phyloP scores from a whole-genome alignment of 2,329 filamentous ascomycete genomes.

The Apiospora kogelbergensis region DNA sequence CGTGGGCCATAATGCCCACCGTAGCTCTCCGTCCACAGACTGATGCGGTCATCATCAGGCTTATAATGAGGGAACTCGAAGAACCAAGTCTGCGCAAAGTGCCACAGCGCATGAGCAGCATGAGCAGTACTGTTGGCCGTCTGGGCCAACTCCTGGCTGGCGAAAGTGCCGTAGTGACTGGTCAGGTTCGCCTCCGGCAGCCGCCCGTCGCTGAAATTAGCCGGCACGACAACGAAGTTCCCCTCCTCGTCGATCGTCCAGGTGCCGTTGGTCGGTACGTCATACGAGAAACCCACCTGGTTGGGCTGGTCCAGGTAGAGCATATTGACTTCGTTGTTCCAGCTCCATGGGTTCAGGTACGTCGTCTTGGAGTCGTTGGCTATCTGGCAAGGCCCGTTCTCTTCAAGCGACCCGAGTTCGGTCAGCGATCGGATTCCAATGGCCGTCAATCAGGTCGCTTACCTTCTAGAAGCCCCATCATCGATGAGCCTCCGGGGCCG shows the following conservation, averaged over 20 bases:
- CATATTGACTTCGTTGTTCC: constrained; percentile 58
- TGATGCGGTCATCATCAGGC: constrained; percentile 58
- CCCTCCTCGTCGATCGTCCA: constrained; percentile 39
- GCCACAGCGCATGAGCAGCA: constrained; percentile 57
- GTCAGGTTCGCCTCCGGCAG: constrained; percentile 38
- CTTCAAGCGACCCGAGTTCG: constrained; percentile 37
- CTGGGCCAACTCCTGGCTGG: constrained; percentile 43
- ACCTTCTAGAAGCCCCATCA: constrained; percentile 36
- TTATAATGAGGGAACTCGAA: constrained; percentile 54
- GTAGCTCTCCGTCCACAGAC: constrained; percentile 34
- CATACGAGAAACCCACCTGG: constrained; percentile 63
- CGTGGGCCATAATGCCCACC: constrained; percentile 34
- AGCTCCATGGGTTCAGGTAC: constrained; percentile 55
- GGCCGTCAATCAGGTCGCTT: neutral
- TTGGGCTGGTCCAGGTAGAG: constrained; percentile 55
- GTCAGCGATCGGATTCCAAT: neutral
- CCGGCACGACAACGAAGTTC: constrained; percentile 13
- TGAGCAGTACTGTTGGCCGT: constrained; percentile 50
- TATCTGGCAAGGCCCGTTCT: constrained; percentile 50
- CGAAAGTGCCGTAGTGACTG: constrained; percentile 52
- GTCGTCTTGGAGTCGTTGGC: constrained; percentile 47
- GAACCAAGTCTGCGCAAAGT: constrained; percentile 60
- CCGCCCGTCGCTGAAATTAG: constrained; percentile 36
- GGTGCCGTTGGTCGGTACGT: constrained; percentile 56
- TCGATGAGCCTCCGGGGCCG: constrained; percentile 57